Base-by-base conservation (phyloP, 352 stramenopile species). In the Phytopythium sindhum region DNA sequence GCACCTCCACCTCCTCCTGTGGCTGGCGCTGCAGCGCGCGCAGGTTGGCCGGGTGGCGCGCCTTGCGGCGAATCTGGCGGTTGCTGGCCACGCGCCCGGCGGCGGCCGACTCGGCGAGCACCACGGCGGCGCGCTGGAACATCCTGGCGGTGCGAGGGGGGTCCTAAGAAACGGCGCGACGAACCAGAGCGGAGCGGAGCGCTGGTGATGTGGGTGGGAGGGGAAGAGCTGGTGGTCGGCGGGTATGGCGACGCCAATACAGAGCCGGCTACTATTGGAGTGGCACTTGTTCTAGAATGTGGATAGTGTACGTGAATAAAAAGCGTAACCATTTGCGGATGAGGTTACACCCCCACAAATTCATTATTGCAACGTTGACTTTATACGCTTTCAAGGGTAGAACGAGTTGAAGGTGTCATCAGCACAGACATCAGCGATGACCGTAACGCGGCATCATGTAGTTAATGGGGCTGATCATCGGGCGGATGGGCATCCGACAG, bases 11-110 rank as follows among this genome's bases (percentile, higher is more conserved):
- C 52, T 75, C 68, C 45, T 75, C 68, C 64, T 85, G 70, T 37
- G 77, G 78, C 67, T 86, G 74, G 65, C 84, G 84, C 71, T 89
- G 76, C 66, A 86, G 65, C 29, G 81, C 83, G 50, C 84, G 84
- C 37, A 93, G 70, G 35, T 81, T 81, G 8, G 84, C 78, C 35
- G 86, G 86, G 67, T 95, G 86, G 65, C 82, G 82, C 44, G 84
- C 80, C 74, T 89, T 89, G 68, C 86, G 86, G 26, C 86, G 86
- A 70, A 95, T 90, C 74, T 95, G 86, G 54, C 86, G 86, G 74
- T 95, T 93, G 69, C 81, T 91, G 65, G 81, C 77, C 69, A 92
- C 84, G 57, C 86, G 86, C 74, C 89, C 73, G 24, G 80, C 52
- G 65, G 67, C 78, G 68, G 64, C 26, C 5, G 48, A n/a, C 48